Conservation (phyloP, 768 basidiomycete species). For the Lentinula aciculospora region DNA sequence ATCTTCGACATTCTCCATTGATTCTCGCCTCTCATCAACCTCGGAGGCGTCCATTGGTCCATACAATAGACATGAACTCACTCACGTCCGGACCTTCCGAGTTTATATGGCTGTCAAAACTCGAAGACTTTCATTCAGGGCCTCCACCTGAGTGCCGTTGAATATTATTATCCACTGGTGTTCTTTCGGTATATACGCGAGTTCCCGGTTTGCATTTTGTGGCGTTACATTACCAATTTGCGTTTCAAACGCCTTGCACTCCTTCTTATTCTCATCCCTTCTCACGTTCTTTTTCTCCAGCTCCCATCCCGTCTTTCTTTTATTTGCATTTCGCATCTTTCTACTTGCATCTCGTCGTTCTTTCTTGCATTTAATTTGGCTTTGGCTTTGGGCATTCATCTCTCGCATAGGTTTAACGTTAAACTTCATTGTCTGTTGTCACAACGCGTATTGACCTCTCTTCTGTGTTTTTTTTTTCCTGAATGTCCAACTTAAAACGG, state of each 20-base stretch:
- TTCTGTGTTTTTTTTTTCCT: neutral
- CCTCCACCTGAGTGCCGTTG: neutral
- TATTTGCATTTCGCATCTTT: neutral
- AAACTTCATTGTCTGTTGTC: neutral
- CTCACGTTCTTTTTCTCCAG: neutral
- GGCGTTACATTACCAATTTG: neutral
- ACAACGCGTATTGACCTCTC: neutral
- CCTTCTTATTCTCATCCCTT: slow-evolving; percentile 1
- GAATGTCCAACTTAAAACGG: neutral
- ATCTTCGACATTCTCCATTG: slow-evolving; percentile 4
- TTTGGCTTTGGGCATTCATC: slow-evolving; percentile 6
- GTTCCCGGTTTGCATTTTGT: neutral
- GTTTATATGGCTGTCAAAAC: slow-evolving; percentile 47
- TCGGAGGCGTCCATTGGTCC: slow-evolving; percentile 17
- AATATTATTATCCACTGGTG: neutral
- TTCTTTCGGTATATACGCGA: neutral
- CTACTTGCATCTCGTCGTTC: neutral
- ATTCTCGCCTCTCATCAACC: slow-evolving; percentile 10
- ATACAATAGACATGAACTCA: slow-evolving; percentile 18
- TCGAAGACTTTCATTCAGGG: neutral
- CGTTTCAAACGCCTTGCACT: slow-evolving; percentile 1
- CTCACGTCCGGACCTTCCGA: slow-evolving; percentile 45
- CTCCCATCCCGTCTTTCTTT: neutral
- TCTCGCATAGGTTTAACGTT: neutral
- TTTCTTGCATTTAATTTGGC: slow-evolving; percentile 3